These are phyloP conservation scores for Microthlaspi erraticum DNA, from an alignment of 345 rosid genomes.

Conservation along the genomic window DNA sequence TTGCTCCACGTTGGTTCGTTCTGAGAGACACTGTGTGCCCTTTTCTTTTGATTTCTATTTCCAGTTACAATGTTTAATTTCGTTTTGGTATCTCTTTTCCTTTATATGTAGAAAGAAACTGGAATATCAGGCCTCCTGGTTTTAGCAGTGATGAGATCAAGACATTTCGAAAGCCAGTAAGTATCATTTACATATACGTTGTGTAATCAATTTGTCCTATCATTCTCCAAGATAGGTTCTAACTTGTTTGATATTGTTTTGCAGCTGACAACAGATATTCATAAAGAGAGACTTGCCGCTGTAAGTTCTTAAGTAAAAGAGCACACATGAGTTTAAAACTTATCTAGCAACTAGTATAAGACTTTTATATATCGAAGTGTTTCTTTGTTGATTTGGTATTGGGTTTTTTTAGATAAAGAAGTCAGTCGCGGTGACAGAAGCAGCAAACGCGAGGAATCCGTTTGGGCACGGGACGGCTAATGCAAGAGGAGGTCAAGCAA, in stretches of 20 bases:
- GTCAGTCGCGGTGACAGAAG: constrained; percentile 62
- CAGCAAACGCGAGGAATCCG: constrained; percentile 53
- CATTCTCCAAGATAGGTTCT: constrained; percentile 5
- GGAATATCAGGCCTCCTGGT: constrained; percentile 94
- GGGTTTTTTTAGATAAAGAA: constrained; percentile 67
- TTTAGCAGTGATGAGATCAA: constrained; percentile 88
- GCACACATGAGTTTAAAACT: constrained; percentile 1
- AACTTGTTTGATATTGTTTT: constrained; percentile 23
- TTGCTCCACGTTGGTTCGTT: constrained; percentile 91
- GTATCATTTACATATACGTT: constrained; percentile 23
- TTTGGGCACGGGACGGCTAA: constrained; percentile 60
- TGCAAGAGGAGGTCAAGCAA: constrained; percentile 64
- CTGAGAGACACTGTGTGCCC: constrained; percentile 24
- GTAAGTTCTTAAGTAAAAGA: constrained; percentile 53
- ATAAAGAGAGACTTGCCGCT: constrained; percentile 85
- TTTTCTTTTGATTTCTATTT: constrained; percentile 21
- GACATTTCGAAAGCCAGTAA: constrained; percentile 82
- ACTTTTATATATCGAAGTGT: neutral
- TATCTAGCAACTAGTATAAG: constrained; percentile 6
- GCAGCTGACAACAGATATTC: constrained; percentile 79
- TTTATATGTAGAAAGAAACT: constrained; percentile 74
- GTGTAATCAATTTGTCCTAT: constrained; percentile 10
- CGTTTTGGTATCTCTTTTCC: constrained; percentile 26
- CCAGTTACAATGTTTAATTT: constrained; percentile 16
- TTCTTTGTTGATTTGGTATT: constrained; percentile 27